Percentiles rank a stretch among this genome's conserved stretches.
Conservation (phyloP, 2,329 filamentous ascomycete species). For the Hymenoscyphus repandus region DNA sequence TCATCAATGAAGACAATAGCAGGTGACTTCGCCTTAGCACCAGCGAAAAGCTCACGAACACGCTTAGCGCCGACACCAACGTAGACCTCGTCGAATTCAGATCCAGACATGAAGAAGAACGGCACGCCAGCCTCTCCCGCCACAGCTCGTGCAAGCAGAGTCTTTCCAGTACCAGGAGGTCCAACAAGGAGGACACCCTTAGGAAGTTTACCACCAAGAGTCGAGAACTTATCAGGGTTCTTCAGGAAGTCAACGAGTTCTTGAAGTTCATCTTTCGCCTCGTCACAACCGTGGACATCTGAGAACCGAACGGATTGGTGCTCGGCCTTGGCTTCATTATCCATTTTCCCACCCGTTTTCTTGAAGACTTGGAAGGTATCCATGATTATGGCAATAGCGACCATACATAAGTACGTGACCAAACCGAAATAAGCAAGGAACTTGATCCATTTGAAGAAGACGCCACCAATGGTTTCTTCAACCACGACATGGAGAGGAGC, state of each 20-base stretch:
- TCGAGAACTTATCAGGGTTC: slow-evolving; percentile 88
- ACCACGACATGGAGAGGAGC: slow-evolving; percentile 94
- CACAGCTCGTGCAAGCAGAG: slow-evolving; percentile 87
- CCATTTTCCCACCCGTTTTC: slow-evolving; percentile 64
- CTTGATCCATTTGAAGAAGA: slow-evolving; percentile 87
- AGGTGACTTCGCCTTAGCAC: slow-evolving; percentile 79
- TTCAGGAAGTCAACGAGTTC: slow-evolving; percentile 95
- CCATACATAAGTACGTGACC: slow-evolving; percentile 71
- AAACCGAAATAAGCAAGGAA: slow-evolving; percentile 77
- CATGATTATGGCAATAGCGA: slow-evolving; percentile 74
- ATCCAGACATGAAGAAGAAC: slow-evolving; percentile 99
- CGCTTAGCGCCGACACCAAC: slow-evolving; percentile 96
- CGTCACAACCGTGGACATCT: slow-evolving; percentile 95
- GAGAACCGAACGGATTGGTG: slow-evolving; percentile 86
- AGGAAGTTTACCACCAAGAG: slow-evolving; percentile 90
- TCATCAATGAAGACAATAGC: slow-evolving; percentile 96
- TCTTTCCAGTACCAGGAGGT: slow-evolving; percentile 96
- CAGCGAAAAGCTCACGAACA: slow-evolving; percentile 84
- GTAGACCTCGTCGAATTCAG: slow-evolving; percentile 97
- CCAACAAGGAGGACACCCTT: slow-evolving; percentile 95
- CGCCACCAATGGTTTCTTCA: slow-evolving; percentile 75
- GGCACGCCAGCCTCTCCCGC: slow-evolving; percentile 95
- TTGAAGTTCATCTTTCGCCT: slow-evolving; percentile 96
- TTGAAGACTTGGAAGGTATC: slow-evolving; percentile 76
- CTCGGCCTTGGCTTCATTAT: slow-evolving; percentile 85